Percentiles rank a stretch among this genome's conserved stretches.
These are phyloP conservation scores for Oryza longistaminata DNA, from an alignment of 176 grass and related monocot genomes.

Conservation along the genomic window DNA sequence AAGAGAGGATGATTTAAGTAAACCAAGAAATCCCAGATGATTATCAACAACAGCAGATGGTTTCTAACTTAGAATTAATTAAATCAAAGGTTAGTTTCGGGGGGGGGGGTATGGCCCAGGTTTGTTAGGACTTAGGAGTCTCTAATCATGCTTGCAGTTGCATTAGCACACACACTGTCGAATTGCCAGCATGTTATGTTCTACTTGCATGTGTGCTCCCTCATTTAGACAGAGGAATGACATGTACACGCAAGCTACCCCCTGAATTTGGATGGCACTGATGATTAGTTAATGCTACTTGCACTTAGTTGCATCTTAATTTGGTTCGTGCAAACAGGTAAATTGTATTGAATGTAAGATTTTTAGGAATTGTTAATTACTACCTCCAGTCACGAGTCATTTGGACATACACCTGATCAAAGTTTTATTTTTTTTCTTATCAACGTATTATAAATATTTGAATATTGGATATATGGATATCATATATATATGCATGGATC, in stretches of 20 bases:
- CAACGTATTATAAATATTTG: not conserved
- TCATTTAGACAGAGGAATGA: not conserved
- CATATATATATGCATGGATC: not conserved
- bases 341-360: not conserved
- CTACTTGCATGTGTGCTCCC: not conserved
- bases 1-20: not conserved
- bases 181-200: slow-evolving; percentile 6
- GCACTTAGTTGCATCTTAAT: not conserved
- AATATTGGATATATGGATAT: not conserved
- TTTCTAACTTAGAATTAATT: not conserved
- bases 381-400: too few relatives aligned
- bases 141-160: slow-evolving; percentile 37
- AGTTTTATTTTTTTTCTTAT: too few relatives aligned
- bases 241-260: not conserved
- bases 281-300: not conserved
- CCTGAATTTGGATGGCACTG: not conserved
- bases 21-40: not conserved
- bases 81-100: not conserved
- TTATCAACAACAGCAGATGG: slow-evolving; percentile 18
- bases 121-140: slow-evolving; percentile 36
- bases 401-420: too few relatives aligned
- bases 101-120: slow-evolving; percentile 25
- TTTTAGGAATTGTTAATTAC: not conserved
- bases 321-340: not conserved
- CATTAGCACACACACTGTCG: not conserved